These are phyloP conservation scores for Hanseniaspora guilliermondii DNA, from an alignment of 805 yeast genomes.

Conservation along the genomic window DNA sequence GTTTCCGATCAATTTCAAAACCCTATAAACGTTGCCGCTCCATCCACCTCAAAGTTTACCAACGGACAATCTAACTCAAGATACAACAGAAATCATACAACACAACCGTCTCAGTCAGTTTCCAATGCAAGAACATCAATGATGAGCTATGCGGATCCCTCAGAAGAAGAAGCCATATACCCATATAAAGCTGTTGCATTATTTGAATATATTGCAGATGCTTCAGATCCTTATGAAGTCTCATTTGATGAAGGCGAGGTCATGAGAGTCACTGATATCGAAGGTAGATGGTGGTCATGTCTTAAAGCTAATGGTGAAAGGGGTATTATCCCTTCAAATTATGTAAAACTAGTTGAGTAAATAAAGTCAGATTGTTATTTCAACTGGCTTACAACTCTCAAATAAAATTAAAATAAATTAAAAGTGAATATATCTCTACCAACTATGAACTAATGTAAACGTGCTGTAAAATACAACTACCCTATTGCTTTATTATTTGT, in stretches of 20 bases:
- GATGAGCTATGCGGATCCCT: slow-evolving; percentile 28
- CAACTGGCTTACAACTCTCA: no score
- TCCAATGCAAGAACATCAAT: slow-evolving; percentile 27
- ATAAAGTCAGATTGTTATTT: neutral
- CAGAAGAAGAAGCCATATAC: slow-evolving; percentile 33
- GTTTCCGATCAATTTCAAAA: slow-evolving; percentile 1
- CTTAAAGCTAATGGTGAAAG: slow-evolving; percentile 78
- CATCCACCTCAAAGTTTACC: slow-evolving; percentile 11
- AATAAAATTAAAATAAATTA: no score
- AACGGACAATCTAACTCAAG: neutral
- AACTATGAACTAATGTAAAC: no score
- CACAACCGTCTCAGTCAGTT: slow-evolving; percentile 14
- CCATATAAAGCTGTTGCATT: slow-evolving; percentile 79
- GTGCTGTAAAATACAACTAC: no score
- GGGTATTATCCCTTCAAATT: slow-evolving; percentile 93
- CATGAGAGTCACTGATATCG: slow-evolving; percentile 82
- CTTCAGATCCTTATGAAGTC: slow-evolving; percentile 84
- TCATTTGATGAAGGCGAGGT: slow-evolving; percentile 84
- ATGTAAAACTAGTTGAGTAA: slow-evolving; percentile 57
- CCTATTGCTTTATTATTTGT: no score
- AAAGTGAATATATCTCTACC: no score
- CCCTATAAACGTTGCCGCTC: slow-evolving; percentile 19
- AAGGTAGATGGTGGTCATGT: slow-evolving; percentile 99
- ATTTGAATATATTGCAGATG: slow-evolving; percentile 77
- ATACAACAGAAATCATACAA: slow-evolving; percentile 2